Percentiles rank a stretch among this genome's conserved stretches.
phyloP scores from a whole-genome alignment of 1,139 yeast genomes.

The Pichia sp. region DNA sequence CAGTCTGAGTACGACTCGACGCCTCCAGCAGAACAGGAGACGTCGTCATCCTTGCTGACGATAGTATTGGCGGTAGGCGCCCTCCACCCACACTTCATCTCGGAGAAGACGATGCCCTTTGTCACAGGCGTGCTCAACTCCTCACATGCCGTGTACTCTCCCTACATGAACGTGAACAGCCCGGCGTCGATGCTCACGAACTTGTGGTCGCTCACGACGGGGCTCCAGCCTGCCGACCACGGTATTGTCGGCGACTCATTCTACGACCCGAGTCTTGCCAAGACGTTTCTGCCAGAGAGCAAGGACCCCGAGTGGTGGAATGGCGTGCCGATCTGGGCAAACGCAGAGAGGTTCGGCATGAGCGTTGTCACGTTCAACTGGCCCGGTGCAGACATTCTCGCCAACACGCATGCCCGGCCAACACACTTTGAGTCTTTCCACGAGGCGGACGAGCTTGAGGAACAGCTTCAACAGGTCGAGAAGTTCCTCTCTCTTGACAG shows the following conservation, averaged over 20 bases:
- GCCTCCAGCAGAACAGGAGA: neutral
- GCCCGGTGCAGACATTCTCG: conserved; percentile 45
- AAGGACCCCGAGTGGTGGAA: conserved; percentile 73
- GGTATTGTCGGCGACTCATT: conserved; percentile 86
- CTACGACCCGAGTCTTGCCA: conserved; percentile 54
- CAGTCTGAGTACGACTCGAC: neutral
- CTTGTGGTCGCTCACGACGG: conserved; percentile 89
- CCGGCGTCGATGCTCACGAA: conserved; percentile 90
- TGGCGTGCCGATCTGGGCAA: conserved; percentile 85
- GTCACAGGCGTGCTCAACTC: conserved; percentile 53
- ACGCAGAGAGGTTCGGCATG: conserved; percentile 64
- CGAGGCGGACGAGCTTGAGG: conserved; percentile 54
- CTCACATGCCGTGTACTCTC: conserved; percentile 55
- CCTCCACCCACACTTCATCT: conserved; percentile 87
- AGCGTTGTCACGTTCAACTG: conserved; percentile 88
- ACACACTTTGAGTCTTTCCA: conserved; percentile 59
- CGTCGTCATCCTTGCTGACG: conserved; percentile 57
- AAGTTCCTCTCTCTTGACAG: conserved; percentile 29
- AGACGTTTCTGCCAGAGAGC: conserved; percentile 62
- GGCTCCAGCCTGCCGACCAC: conserved; percentile 76
- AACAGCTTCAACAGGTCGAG: conserved; percentile 55
- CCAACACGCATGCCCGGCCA: conserved; percentile 48
- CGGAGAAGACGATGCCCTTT: conserved; percentile 62
- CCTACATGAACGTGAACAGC: conserved; percentile 81
- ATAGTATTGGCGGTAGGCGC: conserved; percentile 78